phyloP scores from a whole-genome alignment of 805 yeast species.

The Komagataella ulmi region DNA sequence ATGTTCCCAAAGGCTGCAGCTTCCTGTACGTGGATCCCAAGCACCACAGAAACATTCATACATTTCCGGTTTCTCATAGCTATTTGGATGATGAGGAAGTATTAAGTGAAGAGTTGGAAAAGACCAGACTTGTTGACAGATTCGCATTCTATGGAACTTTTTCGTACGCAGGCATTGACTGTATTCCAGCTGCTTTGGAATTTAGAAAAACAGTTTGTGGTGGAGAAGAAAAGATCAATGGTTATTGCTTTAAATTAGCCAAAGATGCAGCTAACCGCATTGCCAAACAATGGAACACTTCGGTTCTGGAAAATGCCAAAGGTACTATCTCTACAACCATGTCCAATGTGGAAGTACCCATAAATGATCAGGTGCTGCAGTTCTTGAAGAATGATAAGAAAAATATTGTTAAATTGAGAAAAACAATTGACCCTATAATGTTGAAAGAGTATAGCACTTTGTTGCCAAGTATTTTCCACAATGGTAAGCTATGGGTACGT shows the following conservation, averaged over 20 bases:
- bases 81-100: slow-evolving; percentile 22
- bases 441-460: slow-evolving; percentile 25
- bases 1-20: slow-evolving; percentile 43
- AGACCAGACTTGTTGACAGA: slow-evolving; percentile 23
- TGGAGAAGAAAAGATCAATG: slow-evolving; percentile 38
- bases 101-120: slow-evolving; percentile 11
- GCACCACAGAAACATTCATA: slow-evolving; percentile 35
- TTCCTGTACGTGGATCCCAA: slow-evolving; percentile 40
- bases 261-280: slow-evolving; percentile 25
- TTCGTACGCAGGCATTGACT: slow-evolving; percentile 26
- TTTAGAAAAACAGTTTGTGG: slow-evolving; percentile 45
- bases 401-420: slow-evolving; percentile 3
- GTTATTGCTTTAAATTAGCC: slow-evolving; percentile 35
- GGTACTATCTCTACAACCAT: slow-evolving; percentile 24
- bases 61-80: slow-evolving; percentile 43
- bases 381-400: slow-evolving; percentile 1
- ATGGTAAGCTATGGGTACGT: slow-evolving; percentile 28
- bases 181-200: slow-evolving; percentile 33
- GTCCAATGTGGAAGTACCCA: slow-evolving; percentile 29
- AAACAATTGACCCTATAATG: slow-evolving; percentile 10
- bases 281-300: slow-evolving; percentile 24
- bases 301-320: slow-evolving; percentile 21
- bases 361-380: slow-evolving; percentile 3
- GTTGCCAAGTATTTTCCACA: slow-evolving; percentile 31
- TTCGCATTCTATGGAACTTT: slow-evolving; percentile 40